phyloP scores from a whole-genome alignment of 345 rosid genomes.

The Lepidium aucheri region DNA sequence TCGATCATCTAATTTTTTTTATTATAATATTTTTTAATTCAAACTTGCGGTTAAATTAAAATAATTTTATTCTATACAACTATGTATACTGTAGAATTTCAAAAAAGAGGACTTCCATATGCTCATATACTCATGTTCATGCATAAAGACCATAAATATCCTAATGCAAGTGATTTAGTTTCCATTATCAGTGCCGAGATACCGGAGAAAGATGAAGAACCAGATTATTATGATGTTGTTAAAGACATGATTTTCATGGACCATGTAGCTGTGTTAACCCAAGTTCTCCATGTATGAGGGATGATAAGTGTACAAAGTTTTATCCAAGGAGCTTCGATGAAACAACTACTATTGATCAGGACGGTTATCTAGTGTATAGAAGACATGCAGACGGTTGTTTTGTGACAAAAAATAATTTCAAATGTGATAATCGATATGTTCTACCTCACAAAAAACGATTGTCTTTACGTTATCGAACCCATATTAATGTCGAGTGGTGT shows the following conservation, averaged over 20 bases:
- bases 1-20: too few relatives aligned
- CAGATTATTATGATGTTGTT: too few relatives aligned
- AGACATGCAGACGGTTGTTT: neutral
- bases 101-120: neutral
- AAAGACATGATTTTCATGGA: too few relatives aligned
- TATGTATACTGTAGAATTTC: neutral
- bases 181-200: neutral
- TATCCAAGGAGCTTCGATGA: neutral
- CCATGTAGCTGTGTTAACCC: too few relatives aligned
- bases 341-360: neutral
- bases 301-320: too few relatives aligned
- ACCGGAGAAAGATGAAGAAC: neutral
- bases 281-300: too few relatives aligned
- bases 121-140: neutral
- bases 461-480: neutral
- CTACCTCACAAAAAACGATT: neutral
- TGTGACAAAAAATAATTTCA: neutral
- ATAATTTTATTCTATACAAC: neutral
- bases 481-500: neutral
- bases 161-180: neutral
- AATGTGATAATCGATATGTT: neutral
- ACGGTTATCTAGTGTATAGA: neutral
- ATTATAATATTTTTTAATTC: neutral
- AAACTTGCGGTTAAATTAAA: too few relatives aligned
- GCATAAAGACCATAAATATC: neutral